Percentiles rank a stretch among this genome's conserved stretches.
Conservation (phyloP, 1,284 basidiomycete species). For the Sanghuangporus baumii region DNA sequence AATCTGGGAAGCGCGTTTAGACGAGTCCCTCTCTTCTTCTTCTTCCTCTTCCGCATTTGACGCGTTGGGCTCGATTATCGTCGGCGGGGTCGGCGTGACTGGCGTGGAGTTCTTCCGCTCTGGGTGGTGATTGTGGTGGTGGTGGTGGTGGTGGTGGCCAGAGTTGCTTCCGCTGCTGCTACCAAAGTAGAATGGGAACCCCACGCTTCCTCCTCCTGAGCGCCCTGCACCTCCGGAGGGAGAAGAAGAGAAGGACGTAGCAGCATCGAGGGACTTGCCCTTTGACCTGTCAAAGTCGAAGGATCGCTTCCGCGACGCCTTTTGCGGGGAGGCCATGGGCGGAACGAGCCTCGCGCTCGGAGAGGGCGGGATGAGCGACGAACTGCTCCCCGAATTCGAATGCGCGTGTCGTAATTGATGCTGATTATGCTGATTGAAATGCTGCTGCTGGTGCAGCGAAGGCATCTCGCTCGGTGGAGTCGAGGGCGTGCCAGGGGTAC, state of each 20-base stretch:
- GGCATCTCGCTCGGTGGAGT: conserved; percentile 24
- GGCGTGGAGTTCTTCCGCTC: conserved; percentile 14
- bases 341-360: neutral
- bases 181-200: conserved; percentile 32
- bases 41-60: conserved; percentile 7
- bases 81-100: conserved; percentile 31
- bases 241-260: conserved; percentile 15
- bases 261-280: conserved; percentile 5
- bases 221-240: conserved; percentile 26
- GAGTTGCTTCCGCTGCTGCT: neutral
- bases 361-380: neutral
- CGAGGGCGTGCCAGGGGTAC: conserved; percentile 26
- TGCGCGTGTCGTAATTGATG: conserved; percentile 32
- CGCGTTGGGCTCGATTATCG: conserved; percentile 37
- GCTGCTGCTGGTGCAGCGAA: conserved; percentile 19
- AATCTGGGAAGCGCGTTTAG: conserved; percentile 69
- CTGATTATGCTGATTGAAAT: neutral
- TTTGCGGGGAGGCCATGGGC: conserved; percentile 1
- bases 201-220: conserved; percentile 28
- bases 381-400: conserved; percentile 18
- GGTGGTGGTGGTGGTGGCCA: conserved; percentile 4
- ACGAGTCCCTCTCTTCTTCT: conserved; percentile 22
- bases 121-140: conserved; percentile 12
- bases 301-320: conserved; percentile 14
- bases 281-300: conserved; percentile 15